Base-by-base conservation (phyloP, 306 rosid species). In the Vachellia collinsii region DNA sequence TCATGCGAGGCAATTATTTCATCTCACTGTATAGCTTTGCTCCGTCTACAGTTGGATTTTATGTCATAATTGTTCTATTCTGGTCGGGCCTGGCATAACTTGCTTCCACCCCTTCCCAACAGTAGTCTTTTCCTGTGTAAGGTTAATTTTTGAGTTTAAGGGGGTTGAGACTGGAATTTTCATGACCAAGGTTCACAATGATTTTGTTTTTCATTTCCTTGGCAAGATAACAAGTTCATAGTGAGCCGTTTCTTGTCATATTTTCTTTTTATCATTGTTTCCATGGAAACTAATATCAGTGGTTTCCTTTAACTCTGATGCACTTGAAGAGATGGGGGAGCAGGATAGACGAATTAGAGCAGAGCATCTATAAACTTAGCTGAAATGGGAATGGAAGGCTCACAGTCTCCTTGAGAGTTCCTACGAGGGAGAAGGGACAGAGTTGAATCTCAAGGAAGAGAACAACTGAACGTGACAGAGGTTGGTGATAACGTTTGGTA, bases 281-380 rank as follows among this genome's bases (percentile, higher is more conserved):
- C 4, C 43, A 10, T 43, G 13, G 41, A 23, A 25, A 44, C n/a
- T n/a, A 54, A 54, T 61, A 59, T 70, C 37, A 29, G n/a, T 78
- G 78, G 70, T 90, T 74, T 87, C 67, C 87, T n/a, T 92, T 92
- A 66, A 90, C 89, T 78, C 22, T 63, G 37, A 70, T 79, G 84
- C 80, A 87, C 94, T 89, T 19, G 92, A 91, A 46, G 94, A 91
- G 81, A 88, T 91, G n/a, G 92, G 94, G 92, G 46, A 43, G 64
- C 81, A 89, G 91, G 67, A 91, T 88, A 71, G 87, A 80, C 46
- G 91, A 91, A 59, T 74, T 91, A 89, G 94, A 91, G 85, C 80
- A 81, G 53, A 91, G 92, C 85, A 87, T 91, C 59, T 84, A 83
- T 3, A 91, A 89, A 42, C 75, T 91, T 22, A 83, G 56, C 87